Conservation (phyloP, 441 rosid genomes). For the Macaranga tanarius region DNA sequence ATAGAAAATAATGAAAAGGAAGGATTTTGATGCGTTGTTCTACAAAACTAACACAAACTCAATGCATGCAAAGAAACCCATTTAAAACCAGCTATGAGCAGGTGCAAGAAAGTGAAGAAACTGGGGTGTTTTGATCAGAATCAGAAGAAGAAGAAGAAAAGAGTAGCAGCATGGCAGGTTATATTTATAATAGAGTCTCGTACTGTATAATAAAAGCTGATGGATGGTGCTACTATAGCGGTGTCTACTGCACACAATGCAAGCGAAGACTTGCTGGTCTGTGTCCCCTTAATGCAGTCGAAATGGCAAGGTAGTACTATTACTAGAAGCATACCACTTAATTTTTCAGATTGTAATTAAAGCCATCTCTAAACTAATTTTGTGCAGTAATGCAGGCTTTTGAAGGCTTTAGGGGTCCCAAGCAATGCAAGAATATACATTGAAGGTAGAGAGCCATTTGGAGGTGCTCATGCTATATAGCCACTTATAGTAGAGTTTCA, state of each 20-base stretch:
- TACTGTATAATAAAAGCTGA: too few species aligned
- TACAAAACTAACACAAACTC: too few species aligned
- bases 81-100: not conserved
- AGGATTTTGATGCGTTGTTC: not conserved
- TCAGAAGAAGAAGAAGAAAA: not conserved
- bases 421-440: constrained; percentile 51
- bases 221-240: too few species aligned
- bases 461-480: constrained; percentile 54
- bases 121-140: not conserved
- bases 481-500: constrained; percentile 54
- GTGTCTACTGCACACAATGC: too few species aligned
- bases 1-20: not conserved
- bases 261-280: constrained; percentile 66
- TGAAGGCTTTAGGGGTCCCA: constrained; percentile 70
- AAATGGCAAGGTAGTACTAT: constrained; percentile 53
- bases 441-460: constrained; percentile 80
- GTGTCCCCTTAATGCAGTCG: constrained; percentile 67
- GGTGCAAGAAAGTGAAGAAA: too few species aligned
- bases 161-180: too few species aligned
- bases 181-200: too few species aligned
- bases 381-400: constrained; percentile 39
- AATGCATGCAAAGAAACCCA: constrained; percentile 37
- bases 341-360: not conserved
- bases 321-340: not conserved
- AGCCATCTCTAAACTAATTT: not conserved